Conservation (phyloP, 176 grass and related monocot species). For the Ananas comosus region DNA sequence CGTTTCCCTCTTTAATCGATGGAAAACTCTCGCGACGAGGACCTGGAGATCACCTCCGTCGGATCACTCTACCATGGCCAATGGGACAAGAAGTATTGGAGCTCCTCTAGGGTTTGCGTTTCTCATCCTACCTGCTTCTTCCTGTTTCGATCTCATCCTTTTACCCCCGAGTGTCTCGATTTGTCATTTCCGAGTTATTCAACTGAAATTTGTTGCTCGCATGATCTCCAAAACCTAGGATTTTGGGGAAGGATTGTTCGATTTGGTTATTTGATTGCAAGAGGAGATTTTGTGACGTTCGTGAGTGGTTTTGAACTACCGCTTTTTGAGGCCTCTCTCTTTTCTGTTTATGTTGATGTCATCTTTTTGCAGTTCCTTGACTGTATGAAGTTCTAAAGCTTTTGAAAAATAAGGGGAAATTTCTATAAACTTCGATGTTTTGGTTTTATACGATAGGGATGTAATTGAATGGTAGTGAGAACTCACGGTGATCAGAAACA, state of each 20-base stretch:
- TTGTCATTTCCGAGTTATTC: not conserved
- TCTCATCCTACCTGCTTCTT: not conserved
- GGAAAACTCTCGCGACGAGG: conserved; percentile 11
- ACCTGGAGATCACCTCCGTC: conserved; percentile 62
- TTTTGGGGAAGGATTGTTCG: not conserved
- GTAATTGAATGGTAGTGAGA: too few relatives aligned
- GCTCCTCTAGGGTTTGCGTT: conserved; percentile 58
- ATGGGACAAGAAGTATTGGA: conserved; percentile 94
- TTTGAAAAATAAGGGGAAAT: too few relatives aligned
- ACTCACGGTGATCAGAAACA: too few relatives aligned
- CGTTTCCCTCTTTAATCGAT: not conserved
- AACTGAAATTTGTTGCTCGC: not conserved
- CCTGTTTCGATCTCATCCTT: not conserved
- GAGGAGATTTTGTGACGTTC: not conserved
- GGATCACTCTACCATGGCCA: conserved; percentile 43
- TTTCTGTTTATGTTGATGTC: not conserved
- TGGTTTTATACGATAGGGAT: too few relatives aligned
- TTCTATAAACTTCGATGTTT: too few relatives aligned
- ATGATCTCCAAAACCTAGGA: not conserved
- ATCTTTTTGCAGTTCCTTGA: not conserved
- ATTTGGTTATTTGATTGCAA: not conserved
- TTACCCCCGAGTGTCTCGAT: not conserved
- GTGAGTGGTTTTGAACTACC: not conserved
- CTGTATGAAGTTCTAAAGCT: too few relatives aligned
- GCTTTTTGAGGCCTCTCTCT: not conserved